These are phyloP conservation scores for Boletus insuetus DNA, from an alignment of 768 basidiomycete genomes.

Conservation along the genomic window DNA sequence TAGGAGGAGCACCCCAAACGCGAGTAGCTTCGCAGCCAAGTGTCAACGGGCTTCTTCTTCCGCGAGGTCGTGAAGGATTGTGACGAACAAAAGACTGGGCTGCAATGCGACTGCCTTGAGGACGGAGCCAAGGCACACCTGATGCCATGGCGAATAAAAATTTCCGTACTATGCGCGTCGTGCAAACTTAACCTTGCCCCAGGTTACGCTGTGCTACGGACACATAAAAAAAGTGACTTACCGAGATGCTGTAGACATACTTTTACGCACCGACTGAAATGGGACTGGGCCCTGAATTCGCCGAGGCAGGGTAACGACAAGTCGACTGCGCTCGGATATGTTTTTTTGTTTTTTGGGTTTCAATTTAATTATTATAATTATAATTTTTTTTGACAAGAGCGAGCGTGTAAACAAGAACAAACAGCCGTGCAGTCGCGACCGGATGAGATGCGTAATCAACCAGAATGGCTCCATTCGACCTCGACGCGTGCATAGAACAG, in stretches of 20 bases:
- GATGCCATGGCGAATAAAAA: conserved; percentile 23
- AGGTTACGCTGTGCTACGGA: conserved; percentile 15
- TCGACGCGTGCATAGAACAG: conserved; percentile 94
- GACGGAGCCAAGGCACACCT: conserved; percentile 31
- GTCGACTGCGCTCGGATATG: neutral
- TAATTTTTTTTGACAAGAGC: conserved; percentile 10
- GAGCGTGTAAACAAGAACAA: conserved; percentile 16
- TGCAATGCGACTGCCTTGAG: conserved; percentile 36
- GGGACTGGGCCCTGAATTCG: conserved; percentile 13
- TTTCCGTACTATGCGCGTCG: conserved; percentile 26
- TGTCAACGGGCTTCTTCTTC: conserved; percentile 9
- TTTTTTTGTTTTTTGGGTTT: neutral
- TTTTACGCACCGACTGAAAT: conserved; percentile 15
- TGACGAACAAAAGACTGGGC: conserved; percentile 15
- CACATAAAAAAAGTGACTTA: conserved; percentile 9
- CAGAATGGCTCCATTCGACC: conserved; percentile 69
- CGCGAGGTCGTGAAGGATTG: conserved; percentile 18
- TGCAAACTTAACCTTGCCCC: conserved; percentile 35
- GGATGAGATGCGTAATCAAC: conserved; percentile 3
- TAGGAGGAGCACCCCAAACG: conserved; percentile 11
- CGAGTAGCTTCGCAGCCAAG: conserved; percentile 9
- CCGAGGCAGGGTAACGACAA: conserved; percentile 1
- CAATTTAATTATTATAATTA: conserved; percentile 9
- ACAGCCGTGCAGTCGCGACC: conserved; percentile 11
- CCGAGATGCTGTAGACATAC: conserved; percentile 12